Conservation (phyloP, 768 basidiomycete genomes). For the Heimioporus sp. region DNA sequence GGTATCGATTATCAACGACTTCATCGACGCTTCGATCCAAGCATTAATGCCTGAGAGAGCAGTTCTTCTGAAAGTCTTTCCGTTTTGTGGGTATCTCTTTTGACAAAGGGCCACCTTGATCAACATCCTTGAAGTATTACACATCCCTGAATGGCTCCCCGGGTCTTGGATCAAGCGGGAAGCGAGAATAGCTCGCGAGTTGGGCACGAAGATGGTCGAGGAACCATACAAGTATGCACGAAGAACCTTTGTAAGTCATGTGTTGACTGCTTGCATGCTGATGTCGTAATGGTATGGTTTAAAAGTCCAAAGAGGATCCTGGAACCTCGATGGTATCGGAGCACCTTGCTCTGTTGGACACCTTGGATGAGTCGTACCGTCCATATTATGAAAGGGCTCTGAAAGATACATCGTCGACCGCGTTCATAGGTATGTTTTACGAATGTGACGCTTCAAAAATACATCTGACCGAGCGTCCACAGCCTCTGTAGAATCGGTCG, state of each 20-base stretch:
- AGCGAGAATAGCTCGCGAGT: neutral
- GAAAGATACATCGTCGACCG: no score
- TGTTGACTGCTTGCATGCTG: neutral
- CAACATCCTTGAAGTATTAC: neutral
- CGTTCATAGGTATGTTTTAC: no score
- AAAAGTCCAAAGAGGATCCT: no score
- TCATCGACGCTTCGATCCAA: neutral
- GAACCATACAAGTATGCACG: neutral
- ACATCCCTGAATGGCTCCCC: neutral
- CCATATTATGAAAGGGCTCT: no score
- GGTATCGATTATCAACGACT: neutral
- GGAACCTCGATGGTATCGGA: no score
- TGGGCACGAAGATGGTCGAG: neutral
- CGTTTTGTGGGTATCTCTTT: neutral
- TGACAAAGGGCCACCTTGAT: no score
- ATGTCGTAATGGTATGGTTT: neutral
- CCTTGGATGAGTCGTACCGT: no score
- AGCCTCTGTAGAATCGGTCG: no score
- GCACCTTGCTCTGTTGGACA: neutral
- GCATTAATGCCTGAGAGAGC: neutral
- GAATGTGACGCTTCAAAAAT: no score
- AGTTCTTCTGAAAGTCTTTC: neutral
- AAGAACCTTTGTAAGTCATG: neutral
- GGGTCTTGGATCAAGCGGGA: neutral
- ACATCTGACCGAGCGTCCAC: no score